Conservation (phyloP, 148 eudicot species). For the Mesembryanthemum crystallinum region DNA sequence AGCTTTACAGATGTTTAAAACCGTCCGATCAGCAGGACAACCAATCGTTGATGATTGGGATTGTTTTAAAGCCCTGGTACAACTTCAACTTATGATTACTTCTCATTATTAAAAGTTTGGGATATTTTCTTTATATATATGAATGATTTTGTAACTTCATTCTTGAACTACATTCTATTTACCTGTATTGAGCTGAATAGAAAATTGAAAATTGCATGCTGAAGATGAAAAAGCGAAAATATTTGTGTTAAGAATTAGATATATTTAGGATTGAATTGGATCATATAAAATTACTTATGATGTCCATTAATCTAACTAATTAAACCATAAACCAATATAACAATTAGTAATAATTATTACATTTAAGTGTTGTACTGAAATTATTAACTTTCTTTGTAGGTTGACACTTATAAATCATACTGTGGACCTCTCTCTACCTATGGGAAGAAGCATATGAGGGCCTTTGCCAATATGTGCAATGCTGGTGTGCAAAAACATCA, state of each 20-base stretch:
- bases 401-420: constrained; percentile 20
- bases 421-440: constrained; percentile 32
- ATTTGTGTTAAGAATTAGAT: no score
- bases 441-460: constrained; percentile 34
- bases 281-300: no score
- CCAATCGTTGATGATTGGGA: constrained; percentile 40
- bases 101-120: background rate
- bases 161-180: no score
- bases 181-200: no score
- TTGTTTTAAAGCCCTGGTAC: constrained; percentile 35
- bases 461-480: constrained; percentile 38
- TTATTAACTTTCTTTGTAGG: constrained; percentile 16
- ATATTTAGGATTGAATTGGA: no score
- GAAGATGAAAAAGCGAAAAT: no score
- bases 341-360: no score
- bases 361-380: background rate
- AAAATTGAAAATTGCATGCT: no score
- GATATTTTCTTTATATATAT: background rate
- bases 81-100: background rate
- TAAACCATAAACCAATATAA: no score
- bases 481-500: constrained; percentile 20
- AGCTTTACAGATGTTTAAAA: constrained; percentile 14
- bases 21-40: constrained; percentile 23
- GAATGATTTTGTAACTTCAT: background rate
- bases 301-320: no score